These are phyloP conservation scores for Phytopythium vexans DNA, from an alignment of 352 stramenopile species.

Conservation along the genomic window DNA sequence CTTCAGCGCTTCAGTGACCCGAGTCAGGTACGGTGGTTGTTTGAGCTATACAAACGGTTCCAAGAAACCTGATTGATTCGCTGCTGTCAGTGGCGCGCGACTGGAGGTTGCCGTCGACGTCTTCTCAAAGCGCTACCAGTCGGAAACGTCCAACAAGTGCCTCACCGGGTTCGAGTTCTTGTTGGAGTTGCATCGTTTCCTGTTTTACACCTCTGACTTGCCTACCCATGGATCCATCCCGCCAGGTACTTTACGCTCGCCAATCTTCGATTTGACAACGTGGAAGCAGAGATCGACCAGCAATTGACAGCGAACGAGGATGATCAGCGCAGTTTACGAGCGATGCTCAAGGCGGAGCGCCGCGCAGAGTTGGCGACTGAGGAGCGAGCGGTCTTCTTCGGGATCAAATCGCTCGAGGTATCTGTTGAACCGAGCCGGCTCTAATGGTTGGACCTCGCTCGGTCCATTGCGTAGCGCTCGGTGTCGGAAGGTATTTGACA, in stretches of 20 bases:
- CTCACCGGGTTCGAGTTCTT: background rate
- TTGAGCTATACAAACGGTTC: background rate
- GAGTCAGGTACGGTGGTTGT: slow-evolving; percentile 27
- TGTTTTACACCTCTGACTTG: background rate
- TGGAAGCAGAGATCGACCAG: slow-evolving; percentile 22
- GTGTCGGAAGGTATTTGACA: no score
- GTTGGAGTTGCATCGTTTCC: background rate
- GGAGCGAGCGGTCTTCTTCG: slow-evolving; percentile 16
- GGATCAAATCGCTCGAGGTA: slow-evolving; percentile 11
- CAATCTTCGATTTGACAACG: slow-evolving; percentile 23
- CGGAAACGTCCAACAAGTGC: background rate
- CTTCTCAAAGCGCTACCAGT: slow-evolving; percentile 2
- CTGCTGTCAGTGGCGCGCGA: background rate
- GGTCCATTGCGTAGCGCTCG: background rate
- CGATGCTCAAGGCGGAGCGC: slow-evolving; percentile 33
- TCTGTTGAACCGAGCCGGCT: background rate
- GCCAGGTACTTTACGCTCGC: slow-evolving; percentile 30
- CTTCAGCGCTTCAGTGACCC: slow-evolving; percentile 39
- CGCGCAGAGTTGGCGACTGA: slow-evolving; percentile 28
- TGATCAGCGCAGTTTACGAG: slow-evolving; percentile 21
- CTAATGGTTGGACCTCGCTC: background rate
- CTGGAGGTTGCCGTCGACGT: slow-evolving; percentile 26
- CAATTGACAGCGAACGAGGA: slow-evolving; percentile 13
- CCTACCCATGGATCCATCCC: background rate
- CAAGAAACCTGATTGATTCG: background rate